Base-by-base conservation (phyloP, 1,139 yeast species). In the Pichia sp. region DNA sequence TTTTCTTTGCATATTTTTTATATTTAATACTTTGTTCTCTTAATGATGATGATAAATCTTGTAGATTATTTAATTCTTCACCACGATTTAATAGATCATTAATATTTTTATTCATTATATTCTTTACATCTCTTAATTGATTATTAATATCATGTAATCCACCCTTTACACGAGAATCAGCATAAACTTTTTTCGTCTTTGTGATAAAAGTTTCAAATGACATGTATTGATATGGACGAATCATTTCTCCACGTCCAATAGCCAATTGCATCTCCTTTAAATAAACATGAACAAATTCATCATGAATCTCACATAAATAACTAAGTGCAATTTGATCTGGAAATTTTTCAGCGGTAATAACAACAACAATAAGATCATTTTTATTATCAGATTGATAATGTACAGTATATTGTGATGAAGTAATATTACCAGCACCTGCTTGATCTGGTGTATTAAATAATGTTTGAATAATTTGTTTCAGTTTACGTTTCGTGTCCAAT, bases 41-140 rank as follows among this genome's bases (percentile, higher is more conserved):
- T 61, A 91, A 72, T 38, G 81, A 75, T 18, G 83, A 77, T 26
- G 95, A 85, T 59, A 91, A 71, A 59, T 91, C 96, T 49, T 88
- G 80, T 94, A 91, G 86, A 50, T 78, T 80, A 62, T 91, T 97
- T 53, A 91, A 73, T 13, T 91, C 82, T 58, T 91, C 97, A 11
- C 99, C 99, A 57, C 99, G 74, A 63, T 91, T 89, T 35, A 91
- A 70, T 54, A 91, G 68, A 61, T 91, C 98, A 60, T 91, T 97
- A 45, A 91, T 91, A 62, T 91, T 91, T 56, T 89, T 89, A 45
- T 95, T 87, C 95, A 91, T 86, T 45, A 91, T 94, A 53, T 85
- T 79, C 53, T 91, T 88, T 37, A 93, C 98, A 55, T 93, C 98
- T 39, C 85, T 88, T 52, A 91, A 70, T 55, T 93, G 98, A 39